Evolutionary conservation across 768 basidiomycete genomes (phyloP).

Genomic region (Kwoniella newhampshirensis): DNA sequence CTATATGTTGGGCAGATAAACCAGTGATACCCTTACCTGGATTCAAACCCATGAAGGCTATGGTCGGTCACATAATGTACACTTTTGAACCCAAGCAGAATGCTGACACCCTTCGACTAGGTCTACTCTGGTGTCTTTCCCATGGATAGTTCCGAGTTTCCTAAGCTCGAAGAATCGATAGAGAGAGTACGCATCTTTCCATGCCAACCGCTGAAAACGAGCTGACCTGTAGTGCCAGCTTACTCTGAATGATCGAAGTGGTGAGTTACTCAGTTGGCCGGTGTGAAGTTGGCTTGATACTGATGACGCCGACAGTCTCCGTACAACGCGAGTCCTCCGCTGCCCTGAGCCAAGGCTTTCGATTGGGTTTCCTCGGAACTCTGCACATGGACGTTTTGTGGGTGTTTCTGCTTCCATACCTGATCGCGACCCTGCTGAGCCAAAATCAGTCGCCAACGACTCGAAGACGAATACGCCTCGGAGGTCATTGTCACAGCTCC

Average conservation of each 20-base stretch:
- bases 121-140: constrained; percentile 95
- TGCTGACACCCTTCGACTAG: constrained; percentile 55
- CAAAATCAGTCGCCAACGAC: constrained; percentile 65
- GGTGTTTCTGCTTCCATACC: constrained; percentile 4
- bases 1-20: constrained; percentile 72
- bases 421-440: constrained; percentile 56
- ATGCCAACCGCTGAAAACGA: neutral
- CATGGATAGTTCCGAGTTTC: constrained; percentile 83
- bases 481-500: constrained; percentile 94
- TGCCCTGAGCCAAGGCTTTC: constrained; percentile 90
- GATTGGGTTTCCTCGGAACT: constrained; percentile 91
- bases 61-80: constrained; percentile 62
- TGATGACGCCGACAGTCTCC: constrained; percentile 82
- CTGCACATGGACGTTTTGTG: constrained; percentile 71
- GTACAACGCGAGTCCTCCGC: constrained; percentile 88
- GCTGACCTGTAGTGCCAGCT: constrained; percentile 34
- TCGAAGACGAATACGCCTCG: constrained; percentile 95
- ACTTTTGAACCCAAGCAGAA: neutral
- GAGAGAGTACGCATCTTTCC: constrained; percentile 65
- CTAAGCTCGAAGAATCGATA: constrained; percentile 93
- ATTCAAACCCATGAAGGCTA: constrained; percentile 87
- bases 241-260: constrained; percentile 51
- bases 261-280: constrained; percentile 22
- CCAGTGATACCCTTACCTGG: constrained; percentile 80
- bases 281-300: constrained; percentile 54